Base-by-base conservation (phyloP, 352 stramenopile genomes). In the Phytophthora rubi region DNA sequence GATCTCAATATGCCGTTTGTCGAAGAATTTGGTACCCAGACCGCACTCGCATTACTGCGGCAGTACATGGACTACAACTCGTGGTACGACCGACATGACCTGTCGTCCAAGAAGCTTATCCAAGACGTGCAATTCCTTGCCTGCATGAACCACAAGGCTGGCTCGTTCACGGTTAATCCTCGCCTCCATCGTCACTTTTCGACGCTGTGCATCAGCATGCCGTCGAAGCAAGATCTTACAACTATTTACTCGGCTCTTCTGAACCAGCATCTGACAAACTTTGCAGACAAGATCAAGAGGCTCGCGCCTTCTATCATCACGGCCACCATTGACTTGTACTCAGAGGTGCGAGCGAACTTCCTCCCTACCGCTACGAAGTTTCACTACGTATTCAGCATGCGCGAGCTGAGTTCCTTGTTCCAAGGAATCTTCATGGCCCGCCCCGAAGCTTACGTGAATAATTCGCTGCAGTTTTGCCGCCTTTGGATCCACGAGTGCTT, bases 341-440 rank as follows among this genome's bases (percentile, higher is more conserved):
- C 73, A 1, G 83, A 91, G 10, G 86, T 97, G 6, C 73, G 76
- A 2, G 35, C 73, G 4, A 89, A 87, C 16, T 98, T 98, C 66
- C 59, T 98, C 1, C 90, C 91, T 0, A 97, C 86, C 0, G 91
- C 92, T n/a, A 84, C 89, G 3, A 98, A 98, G 58, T 97, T 96
- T 44, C 92, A 98, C 68, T 98, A 98, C 59, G 81, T 97, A 2
- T 98, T 98, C 74, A 98, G 89, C 65, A 86, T 98, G 68, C 82
- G 94, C 12, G 93, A 98, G 51, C 60, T 98, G 8, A 85, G 82
- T 5, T 85, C 86, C 2, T 65, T 98, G 13, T 96, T 98, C 60
- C 89, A 97, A 68, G 92, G 94, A 0, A 62, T 98, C 1, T 89
- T 90, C 12, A 73, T 87, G 32, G 70, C 88, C 0, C 77, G 79